Evolutionary conservation across 2,329 filamentous ascomycete species (phyloP), one percentile per base, ranked within the genome.

Genomic region (Aspergillus uvarum): DNA sequence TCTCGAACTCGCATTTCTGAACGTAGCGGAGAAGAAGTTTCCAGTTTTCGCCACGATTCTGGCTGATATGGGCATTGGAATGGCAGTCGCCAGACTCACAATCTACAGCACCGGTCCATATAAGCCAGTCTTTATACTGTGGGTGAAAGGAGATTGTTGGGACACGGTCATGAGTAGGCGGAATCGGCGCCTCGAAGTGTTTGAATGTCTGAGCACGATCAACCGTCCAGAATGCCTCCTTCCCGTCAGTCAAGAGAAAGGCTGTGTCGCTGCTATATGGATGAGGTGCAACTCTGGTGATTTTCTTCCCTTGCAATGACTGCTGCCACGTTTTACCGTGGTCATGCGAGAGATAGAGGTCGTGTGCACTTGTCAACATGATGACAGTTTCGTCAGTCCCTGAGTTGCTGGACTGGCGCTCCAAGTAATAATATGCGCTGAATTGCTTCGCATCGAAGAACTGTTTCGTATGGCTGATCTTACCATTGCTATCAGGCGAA

Each of bases 271-370:
- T 92, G 76, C 91, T 89, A 76, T 92, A 90, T 51, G 82, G 82
- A 72, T 99, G 92, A 24, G 89, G 90, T 59, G 89, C 84, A 65
- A 99, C 91, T 21, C 79, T 81, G 49, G 83, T 79, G 59, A 98
- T 85, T 2, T 86, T 80, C 65, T 93, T 86, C 32, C 86, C 85
- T 59, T 90, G 82, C 2, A 96, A 83, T 49, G 88, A 87, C 56
- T 83, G 80, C 24, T 87, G 80, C 94, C 95, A 99, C 2, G 79
- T 87, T 78, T 96, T 96, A 70, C 95, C 95, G 70, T 97, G 94
- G 72, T 99, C 87, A 56, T 87, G 85, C 0, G 91, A 90, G 58
- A 96, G 83, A 76, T 83, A 92, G 19, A 96, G 83, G 53, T 87
- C 81, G 12, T 83, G 79, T 51, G 83, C 75, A 61, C 82, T 77